Base-by-base conservation (phyloP, 2,329 filamentous ascomycete genomes). In the Pyrenophora seminiperda region DNA sequence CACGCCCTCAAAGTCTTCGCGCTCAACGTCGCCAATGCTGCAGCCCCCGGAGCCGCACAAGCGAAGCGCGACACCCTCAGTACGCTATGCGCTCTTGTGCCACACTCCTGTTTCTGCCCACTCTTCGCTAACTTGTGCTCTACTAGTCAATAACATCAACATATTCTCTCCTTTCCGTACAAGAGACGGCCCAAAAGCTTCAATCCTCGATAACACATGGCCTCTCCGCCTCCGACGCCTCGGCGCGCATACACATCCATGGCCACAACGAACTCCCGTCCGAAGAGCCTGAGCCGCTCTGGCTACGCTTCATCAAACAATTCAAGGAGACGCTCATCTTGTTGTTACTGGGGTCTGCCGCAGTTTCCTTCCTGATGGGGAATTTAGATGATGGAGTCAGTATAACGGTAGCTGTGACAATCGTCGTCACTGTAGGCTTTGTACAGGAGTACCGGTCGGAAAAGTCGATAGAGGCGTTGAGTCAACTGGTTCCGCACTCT, bases 361-460 rank as follows among this genome's bases (percentile, higher is more conserved):
- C 83, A 14, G 88, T 96, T 31, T 97, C 93, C 0, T 84, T 97
- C 40, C 75, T 97, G 34, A 88, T 99, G 73, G 91, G 92, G 42
- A 99, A 99, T 68, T 86, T 87, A 68, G 93, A 97, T 65, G 95
- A 99, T 76, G 93, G 93, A 5, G 77, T 99, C 64, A 97, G 93
- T 73, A 99, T 99, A 67, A 89, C 93, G 0, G 86, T 96, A 24
- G 94, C 94, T 2, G 94, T 99, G 17, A 96, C 92, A 19, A 99
- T 99, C 62, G 94, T 99, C 5, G 92, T 99, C 18, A 89, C 88
- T 0, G 94, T 99, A 33, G 94, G 93, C 2, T 99, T 99, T 63
- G 85, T 97, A 43, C 94, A 99, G 71, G 94, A 99, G 75, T 99
- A 99, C 73, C 83, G 94, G 51, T 97, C 94, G 6, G 94, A 99